phyloP scores from a whole-genome alignment of 257 asterid genomes.

The Nicotiana sylvestris region DNA sequence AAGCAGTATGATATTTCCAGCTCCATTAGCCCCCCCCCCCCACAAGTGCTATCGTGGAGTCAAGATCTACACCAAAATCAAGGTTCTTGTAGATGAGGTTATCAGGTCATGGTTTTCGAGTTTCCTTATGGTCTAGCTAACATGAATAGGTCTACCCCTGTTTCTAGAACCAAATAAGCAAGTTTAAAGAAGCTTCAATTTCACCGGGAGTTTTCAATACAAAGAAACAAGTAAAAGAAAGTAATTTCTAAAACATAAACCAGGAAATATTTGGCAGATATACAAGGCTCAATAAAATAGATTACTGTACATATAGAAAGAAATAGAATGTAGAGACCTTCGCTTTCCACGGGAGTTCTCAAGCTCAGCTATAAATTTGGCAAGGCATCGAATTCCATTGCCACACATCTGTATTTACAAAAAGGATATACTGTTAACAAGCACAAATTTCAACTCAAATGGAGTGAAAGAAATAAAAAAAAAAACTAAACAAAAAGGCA shows the following conservation, averaged over 20 bases:
- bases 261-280: neutral
- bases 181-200: neutral
- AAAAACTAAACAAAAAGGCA: neutral
- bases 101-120: no score
- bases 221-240: neutral
- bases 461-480: neutral
- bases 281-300: neutral
- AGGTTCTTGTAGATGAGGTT: no score
- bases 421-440: neutral
- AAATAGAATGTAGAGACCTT: slow-evolving; percentile 35
- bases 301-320: neutral
- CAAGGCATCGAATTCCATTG: slow-evolving; percentile 94
- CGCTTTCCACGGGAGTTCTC: slow-evolving; percentile 65
- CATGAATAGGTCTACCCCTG: no score
- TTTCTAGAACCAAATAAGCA: neutral
- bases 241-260: neutral
- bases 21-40: no score
- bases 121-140: no score
- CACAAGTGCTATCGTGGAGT: no score
- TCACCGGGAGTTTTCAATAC: neutral
- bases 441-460: neutral
- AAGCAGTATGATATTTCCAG: no score
- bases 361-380: slow-evolving; percentile 75
- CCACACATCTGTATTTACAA: slow-evolving; percentile 73
- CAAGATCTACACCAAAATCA: no score